These are phyloP conservation scores for Cicer arietinum DNA, from an alignment of 306 rosid species.

Conservation along the genomic window DNA sequence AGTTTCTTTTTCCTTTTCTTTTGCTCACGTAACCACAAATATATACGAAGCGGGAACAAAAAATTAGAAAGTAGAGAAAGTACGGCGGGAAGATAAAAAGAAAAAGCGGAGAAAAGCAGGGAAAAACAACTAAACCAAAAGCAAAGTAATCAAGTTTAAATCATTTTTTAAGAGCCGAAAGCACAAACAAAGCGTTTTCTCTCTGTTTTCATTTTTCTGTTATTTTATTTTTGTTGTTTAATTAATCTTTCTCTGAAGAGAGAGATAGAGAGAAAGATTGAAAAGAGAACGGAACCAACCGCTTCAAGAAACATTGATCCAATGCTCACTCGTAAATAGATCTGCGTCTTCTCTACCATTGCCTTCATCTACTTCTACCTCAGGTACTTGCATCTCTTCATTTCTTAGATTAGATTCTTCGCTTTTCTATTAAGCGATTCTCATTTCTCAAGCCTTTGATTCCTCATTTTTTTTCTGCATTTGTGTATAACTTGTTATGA, in stretches of 20 bases:
- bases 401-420: conserved; percentile 28
- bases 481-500: conserved; percentile 1
- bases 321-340: conserved; percentile 36
- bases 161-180: conserved; percentile 37
- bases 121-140: conserved; percentile 44
- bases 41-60: background rate
- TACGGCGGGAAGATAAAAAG: conserved; percentile 52
- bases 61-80: background rate
- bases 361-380: conserved; percentile 30
- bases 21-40: too few species aligned
- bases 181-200: conserved; percentile 35
- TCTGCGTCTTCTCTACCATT: conserved; percentile 45
- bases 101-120: conserved; percentile 38
- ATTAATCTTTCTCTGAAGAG: background rate
- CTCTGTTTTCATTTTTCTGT: background rate
- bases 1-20: too few species aligned
- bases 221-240: background rate
- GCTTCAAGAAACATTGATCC: conserved; percentile 44
- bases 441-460: conserved; percentile 30
- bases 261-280: background rate
- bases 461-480: background rate
- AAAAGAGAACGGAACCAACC: conserved; percentile 26
- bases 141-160: conserved; percentile 36
- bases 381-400: conserved; percentile 42
- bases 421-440: conserved; percentile 40